Evolutionary conservation across 2,329 filamentous ascomycete species (phyloP).

Genomic region (Fusarium temperatum): DNA sequence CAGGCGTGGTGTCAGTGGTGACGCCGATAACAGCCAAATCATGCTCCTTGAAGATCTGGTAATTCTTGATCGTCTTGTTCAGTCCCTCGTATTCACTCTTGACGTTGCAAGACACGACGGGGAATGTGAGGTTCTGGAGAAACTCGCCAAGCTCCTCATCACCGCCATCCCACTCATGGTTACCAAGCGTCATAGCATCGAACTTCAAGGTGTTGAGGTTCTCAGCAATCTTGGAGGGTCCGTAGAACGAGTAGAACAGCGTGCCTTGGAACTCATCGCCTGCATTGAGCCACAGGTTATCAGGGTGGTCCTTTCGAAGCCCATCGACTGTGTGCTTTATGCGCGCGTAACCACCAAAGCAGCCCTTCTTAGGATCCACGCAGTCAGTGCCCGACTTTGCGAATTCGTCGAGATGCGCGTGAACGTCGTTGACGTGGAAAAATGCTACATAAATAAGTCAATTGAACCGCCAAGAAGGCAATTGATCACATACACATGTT

Average conservation of each 20-base stretch:
- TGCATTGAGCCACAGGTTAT: constrained; percentile 70
- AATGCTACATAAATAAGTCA: constrained; percentile 53
- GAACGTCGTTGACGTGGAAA: constrained; percentile 76
- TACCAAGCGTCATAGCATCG: constrained; percentile 73
- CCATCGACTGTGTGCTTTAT: constrained; percentile 69
- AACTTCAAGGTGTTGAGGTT: constrained; percentile 72
- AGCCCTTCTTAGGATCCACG: constrained; percentile 63
- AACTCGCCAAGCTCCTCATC: constrained; percentile 70
- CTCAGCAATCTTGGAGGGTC: constrained; percentile 73
- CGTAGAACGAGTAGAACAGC: constrained; percentile 73
- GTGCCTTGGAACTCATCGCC: constrained; percentile 78
- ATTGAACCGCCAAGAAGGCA: not conserved
- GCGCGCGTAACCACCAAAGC: constrained; percentile 71
- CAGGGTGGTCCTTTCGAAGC: constrained; percentile 64
- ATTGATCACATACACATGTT: constrained; percentile 56
- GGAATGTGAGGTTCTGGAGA: constrained; percentile 70
- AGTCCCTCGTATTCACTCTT: constrained; percentile 66
- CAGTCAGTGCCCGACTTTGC: constrained; percentile 69
- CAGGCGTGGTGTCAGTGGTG: constrained; percentile 67
- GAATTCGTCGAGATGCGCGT: constrained; percentile 73
- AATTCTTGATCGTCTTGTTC: constrained; percentile 71
- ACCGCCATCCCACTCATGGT: constrained; percentile 73
- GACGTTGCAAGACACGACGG: constrained; percentile 70
- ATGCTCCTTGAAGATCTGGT: constrained; percentile 70
- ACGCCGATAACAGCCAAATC: constrained; percentile 71